Conservation (phyloP, 2,329 filamentous ascomycete species). For the Penicillium fuscoglaucum region DNA sequence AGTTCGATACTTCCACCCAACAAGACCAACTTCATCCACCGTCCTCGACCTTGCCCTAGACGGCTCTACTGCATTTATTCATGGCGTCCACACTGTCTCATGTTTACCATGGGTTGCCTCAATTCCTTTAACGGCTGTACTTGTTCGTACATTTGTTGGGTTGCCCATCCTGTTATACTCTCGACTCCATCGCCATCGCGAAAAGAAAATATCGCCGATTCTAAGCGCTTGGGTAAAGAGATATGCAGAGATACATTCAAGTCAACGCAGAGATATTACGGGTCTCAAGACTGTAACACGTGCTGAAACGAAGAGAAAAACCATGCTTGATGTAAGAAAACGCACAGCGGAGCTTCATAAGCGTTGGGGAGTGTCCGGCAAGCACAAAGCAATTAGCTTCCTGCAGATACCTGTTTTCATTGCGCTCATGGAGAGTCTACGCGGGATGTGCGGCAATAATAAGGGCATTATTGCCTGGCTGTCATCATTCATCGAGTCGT, state of each 20-base stretch:
- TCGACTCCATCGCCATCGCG: slow-evolving; percentile 42
- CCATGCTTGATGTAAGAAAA: slow-evolving; percentile 18
- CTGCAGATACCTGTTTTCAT: slow-evolving; percentile 51
- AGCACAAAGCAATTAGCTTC: slow-evolving; percentile 35
- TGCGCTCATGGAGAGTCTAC: slow-evolving; percentile 49
- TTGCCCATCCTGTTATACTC: slow-evolving; percentile 50
- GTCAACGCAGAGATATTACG: accelerated
- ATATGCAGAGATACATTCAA: slow-evolving; percentile 9
- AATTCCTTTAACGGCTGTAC: slow-evolving; percentile 56
- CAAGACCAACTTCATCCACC: slow-evolving; percentile 41
- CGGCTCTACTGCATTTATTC: slow-evolving; percentile 49
- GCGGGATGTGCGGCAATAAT: slow-evolving; percentile 48
- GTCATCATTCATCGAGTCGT: slow-evolving; percentile 25
- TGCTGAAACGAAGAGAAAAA: slow-evolving; percentile 18
- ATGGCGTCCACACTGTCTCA: slow-evolving; percentile 52
- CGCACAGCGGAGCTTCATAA: slow-evolving; percentile 32
- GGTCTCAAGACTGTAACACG: not conserved
- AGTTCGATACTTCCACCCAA: slow-evolving; percentile 53
- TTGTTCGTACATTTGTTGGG: slow-evolving; percentile 51
- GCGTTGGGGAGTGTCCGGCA: slow-evolving; percentile 37
- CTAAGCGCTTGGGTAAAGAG: slow-evolving; percentile 38
- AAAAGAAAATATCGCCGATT: slow-evolving; percentile 47
- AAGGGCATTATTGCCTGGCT: slow-evolving; percentile 45
- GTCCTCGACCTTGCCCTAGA: slow-evolving; percentile 45
- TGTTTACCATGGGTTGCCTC: slow-evolving; percentile 56